Percentiles rank a stretch among this genome's conserved stretches.
Conservation (phyloP, 2,329 filamentous ascomycete genomes). For the Claviceps africana region DNA sequence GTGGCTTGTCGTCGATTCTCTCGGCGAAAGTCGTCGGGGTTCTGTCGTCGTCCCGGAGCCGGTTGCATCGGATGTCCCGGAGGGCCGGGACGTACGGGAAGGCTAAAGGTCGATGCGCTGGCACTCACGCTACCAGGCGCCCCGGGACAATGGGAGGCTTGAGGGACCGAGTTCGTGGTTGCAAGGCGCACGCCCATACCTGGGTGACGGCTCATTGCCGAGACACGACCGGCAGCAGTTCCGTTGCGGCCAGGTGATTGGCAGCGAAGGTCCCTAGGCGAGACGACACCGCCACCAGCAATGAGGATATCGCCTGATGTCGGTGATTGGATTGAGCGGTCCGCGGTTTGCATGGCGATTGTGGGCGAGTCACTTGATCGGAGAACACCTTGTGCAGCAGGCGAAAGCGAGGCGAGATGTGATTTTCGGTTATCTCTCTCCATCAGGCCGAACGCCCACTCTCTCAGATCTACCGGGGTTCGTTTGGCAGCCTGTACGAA, state of each 20-base stretch:
- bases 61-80: slow-evolving; percentile 45
- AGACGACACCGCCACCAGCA: slow-evolving; percentile 39
- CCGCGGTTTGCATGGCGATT: slow-evolving; percentile 24
- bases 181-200: slow-evolving; percentile 38
- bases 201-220: slow-evolving; percentile 32
- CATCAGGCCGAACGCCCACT: slow-evolving; percentile 90
- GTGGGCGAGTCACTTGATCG: slow-evolving; percentile 49
- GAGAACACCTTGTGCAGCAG: slow-evolving; percentile 63
- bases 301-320: slow-evolving; percentile 63
- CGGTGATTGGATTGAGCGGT: slow-evolving; percentile 41
- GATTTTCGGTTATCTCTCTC: slow-evolving; percentile 92
- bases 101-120: slow-evolving; percentile 38
- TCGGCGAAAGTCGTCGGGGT: slow-evolving; percentile 37
- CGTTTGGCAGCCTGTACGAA: slow-evolving; percentile 95
- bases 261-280: slow-evolving; percentile 37
- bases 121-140: slow-evolving; percentile 27
- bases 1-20: slow-evolving; percentile 40
- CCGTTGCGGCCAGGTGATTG: slow-evolving; percentile 40
- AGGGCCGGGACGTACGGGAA: slow-evolving; percentile 51
- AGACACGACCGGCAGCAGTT: slow-evolving; percentile 29
- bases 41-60: slow-evolving; percentile 44
- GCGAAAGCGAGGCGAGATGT: slow-evolving; percentile 69
- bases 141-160: slow-evolving; percentile 25
- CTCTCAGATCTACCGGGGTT: slow-evolving; percentile 83
- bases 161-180: slow-evolving; percentile 40